Percentiles rank a stretch among this genome's conserved stretches.
Evolutionary conservation across 257 asterid species (phyloP).

Genomic region (Solanum neorickii): DNA sequence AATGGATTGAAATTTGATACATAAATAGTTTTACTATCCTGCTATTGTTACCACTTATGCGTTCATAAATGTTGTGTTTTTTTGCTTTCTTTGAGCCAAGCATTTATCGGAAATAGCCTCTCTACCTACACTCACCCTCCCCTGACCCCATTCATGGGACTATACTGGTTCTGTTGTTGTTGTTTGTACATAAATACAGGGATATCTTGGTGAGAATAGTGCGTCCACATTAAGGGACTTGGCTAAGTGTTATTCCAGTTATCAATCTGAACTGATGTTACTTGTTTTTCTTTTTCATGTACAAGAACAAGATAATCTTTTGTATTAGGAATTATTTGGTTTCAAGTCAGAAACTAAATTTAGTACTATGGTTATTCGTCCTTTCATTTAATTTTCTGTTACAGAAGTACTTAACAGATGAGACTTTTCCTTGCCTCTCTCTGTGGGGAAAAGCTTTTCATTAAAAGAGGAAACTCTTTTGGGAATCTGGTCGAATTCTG

Average conservation of each 20-base stretch:
- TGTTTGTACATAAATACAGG: neutral
- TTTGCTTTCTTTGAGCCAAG: neutral
- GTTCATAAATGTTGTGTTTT: neutral
- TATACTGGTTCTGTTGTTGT: neutral
- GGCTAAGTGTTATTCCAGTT: neutral
- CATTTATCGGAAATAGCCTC: neutral
- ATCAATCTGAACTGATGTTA: neutral
- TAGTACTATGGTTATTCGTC: neutral
- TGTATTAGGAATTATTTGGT: neutral
- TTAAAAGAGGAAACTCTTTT: neutral
- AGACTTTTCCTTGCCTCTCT: neutral
- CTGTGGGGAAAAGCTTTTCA: neutral
- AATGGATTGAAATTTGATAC: neutral
- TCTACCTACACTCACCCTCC: neutral
- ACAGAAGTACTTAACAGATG: neutral
- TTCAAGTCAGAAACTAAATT: neutral
- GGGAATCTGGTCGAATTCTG: neutral
- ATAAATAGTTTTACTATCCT: neutral
- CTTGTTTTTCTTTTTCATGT: neutral
- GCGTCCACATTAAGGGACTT: neutral
- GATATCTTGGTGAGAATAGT: neutral
- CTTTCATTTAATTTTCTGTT: neutral
- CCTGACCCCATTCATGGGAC: neutral
- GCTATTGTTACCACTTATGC: neutral
- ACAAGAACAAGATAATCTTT: neutral